Percentiles rank a stretch among this genome's conserved stretches.
These are phyloP conservation scores for Phenoliferia sp. DNA, from an alignment of 1,284 basidiomycete species.

Conservation along the genomic window DNA sequence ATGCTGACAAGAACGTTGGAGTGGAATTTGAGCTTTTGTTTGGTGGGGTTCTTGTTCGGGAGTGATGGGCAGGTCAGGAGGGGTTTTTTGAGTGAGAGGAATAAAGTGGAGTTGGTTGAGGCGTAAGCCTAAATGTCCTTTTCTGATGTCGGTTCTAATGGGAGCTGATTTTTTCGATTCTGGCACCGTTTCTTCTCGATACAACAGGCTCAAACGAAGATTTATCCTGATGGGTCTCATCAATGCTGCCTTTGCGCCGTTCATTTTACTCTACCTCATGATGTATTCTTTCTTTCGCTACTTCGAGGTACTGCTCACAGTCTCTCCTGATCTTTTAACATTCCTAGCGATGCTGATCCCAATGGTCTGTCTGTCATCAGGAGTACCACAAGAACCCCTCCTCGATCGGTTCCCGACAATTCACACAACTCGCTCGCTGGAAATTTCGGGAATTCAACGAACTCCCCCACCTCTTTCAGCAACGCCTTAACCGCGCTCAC, in stretches of 20 bases:
- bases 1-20: conserved; percentile 84
- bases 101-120: conserved; percentile 69
- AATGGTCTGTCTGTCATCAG: conserved; percentile 45
- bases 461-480: conserved; percentile 83
- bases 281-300: conserved; percentile 99
- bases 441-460: conserved; percentile 99
- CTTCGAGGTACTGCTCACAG: conserved; percentile 90
- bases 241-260: conserved; percentile 91
- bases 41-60: conserved; percentile 93
- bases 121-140: conserved; percentile 61
- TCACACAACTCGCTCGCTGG: conserved; percentile 94
- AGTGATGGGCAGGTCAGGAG: conserved; percentile 77
- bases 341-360: neutral
- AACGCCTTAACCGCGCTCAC: conserved; percentile 81
- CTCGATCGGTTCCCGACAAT: conserved; percentile 81
- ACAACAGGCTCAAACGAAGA: conserved; percentile 64
- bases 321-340: conserved; percentile 33
- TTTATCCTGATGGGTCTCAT: conserved; percentile 95
- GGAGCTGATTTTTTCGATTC: neutral
- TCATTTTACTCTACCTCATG: conserved; percentile 92
- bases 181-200: neutral
- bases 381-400: conserved; percentile 99
- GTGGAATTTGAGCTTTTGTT: conserved; percentile 92
- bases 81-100: conserved; percentile 80
- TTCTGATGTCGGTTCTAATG: neutral